Evolutionary conservation across 2,329 filamentous ascomycete genomes (phyloP).

Genomic region (Aurifilum marmelostoma): DNA sequence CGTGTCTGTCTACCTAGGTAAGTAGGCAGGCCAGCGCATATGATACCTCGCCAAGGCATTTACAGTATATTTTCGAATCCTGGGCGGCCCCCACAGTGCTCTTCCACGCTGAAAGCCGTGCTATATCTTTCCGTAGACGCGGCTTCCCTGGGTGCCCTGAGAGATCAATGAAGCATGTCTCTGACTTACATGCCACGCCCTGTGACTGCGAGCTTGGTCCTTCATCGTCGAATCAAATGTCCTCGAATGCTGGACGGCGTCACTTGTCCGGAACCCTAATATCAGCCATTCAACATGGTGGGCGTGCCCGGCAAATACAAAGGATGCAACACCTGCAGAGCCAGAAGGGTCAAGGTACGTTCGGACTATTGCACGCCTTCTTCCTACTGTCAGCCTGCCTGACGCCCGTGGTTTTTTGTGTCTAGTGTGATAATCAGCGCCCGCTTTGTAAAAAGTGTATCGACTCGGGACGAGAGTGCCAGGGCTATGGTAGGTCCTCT

Average conservation of each 20-base stretch:
- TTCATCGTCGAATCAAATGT: neutral
- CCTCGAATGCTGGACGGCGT: neutral
- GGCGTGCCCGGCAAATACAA: conserved; percentile 67
- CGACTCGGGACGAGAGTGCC: conserved; percentile 59
- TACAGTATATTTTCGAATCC: neutral
- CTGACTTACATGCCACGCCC: neutral
- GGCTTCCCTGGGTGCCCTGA: neutral
- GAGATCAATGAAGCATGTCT: neutral
- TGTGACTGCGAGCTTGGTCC: neutral
- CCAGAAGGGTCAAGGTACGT: conserved; percentile 60
- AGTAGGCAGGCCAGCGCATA: neutral
- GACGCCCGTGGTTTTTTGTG: neutral
- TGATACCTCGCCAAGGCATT: neutral
- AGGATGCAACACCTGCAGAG: conserved; percentile 65
- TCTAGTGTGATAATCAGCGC: conserved; percentile 63
- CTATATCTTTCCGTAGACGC: conserved; percentile 7
- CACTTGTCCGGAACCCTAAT: neutral
- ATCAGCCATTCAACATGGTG: conserved; percentile 49
- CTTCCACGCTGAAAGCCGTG: neutral
- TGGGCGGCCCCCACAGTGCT: neutral
- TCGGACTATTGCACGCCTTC: neutral
- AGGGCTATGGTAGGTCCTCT: conserved; percentile 57
- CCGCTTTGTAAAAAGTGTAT: conserved; percentile 65
- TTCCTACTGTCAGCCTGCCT: conserved; percentile 5
- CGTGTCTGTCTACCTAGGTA: neutral